A percentile compares a stretch with the other conserved stretches of the same genome.
phyloP scores from a whole-genome alignment of 1,284 basidiomycete genomes.

The Trametes polyzona region DNA sequence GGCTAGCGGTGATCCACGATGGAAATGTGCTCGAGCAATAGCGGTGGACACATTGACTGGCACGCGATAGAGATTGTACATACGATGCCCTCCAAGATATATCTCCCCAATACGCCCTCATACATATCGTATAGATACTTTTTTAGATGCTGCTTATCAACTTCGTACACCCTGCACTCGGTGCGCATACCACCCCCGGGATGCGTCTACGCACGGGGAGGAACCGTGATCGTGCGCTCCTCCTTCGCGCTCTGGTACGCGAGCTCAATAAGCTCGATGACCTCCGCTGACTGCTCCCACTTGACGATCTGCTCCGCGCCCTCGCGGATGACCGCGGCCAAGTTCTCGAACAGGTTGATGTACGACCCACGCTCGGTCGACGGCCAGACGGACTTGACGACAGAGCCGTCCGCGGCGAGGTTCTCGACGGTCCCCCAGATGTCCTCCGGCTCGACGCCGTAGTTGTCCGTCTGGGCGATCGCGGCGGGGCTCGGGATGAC shows the following conservation, averaged over 20 bases:
- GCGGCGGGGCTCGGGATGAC: slow-evolving; percentile 51
- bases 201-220: slow-evolving; percentile 23
- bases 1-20: not conserved
- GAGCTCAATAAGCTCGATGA: slow-evolving; percentile 77
- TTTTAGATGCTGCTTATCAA: not conserved
- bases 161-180: not conserved
- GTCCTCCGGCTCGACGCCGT: slow-evolving; percentile 55
- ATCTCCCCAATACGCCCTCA: not conserved
- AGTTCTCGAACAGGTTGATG: slow-evolving; percentile 63
- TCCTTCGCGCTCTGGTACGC: slow-evolving; percentile 67
- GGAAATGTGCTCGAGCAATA: no score
- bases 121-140: slow-evolving; percentile 15
- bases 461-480: slow-evolving; percentile 44
- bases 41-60: not conserved
- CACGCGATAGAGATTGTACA: not conserved
- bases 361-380: slow-evolving; percentile 64
- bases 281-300: slow-evolving; percentile 70
- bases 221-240: slow-evolving; percentile 52
- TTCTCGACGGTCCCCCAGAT: slow-evolving; percentile 65
- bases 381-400: slow-evolving; percentile 61
- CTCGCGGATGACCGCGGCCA: slow-evolving; percentile 63
- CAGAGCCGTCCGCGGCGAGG: slow-evolving; percentile 49
- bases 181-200: not conserved
- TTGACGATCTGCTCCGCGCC: slow-evolving; percentile 61
- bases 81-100: not conserved